Percentiles rank a stretch among this genome's conserved stretches.
These are phyloP conservation scores for Mallotus nudiflorus DNA, from an alignment of 345 rosid genomes.

Conservation along the genomic window DNA sequence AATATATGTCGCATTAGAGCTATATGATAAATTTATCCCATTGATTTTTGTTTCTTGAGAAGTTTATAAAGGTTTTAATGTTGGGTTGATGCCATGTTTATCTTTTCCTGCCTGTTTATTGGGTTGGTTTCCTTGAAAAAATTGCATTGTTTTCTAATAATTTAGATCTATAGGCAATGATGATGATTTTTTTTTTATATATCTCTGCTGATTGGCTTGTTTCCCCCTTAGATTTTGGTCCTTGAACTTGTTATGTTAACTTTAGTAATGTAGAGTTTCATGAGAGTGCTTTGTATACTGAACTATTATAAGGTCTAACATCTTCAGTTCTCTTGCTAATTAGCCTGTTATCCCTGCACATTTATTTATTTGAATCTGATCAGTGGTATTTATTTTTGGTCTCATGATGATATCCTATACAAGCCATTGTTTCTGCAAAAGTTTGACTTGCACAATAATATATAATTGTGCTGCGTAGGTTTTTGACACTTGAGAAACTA, in stretches of 20 bases:
- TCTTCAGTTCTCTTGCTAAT: not conserved
- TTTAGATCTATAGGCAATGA: not conserved
- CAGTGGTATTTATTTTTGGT: not conserved
- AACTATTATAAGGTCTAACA: not conserved
- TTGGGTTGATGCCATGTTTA: not conserved
- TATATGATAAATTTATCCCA: not conserved
- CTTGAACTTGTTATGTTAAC: not conserved
- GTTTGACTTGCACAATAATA: not conserved
- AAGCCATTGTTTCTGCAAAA: not conserved
- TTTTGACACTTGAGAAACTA: too few species aligned
- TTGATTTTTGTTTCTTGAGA: not conserved
- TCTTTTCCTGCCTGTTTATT: not conserved
- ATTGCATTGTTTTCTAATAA: not conserved
- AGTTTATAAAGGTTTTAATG: not conserved
- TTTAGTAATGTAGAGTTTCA: too few species aligned
- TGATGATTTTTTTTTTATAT: not conserved
- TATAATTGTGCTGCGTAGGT: not conserved
- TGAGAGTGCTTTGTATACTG: too few species aligned
- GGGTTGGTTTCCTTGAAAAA: not conserved
- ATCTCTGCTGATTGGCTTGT: not conserved
- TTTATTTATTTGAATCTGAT: not conserved
- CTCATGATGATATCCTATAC: not conserved
- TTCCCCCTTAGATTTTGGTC: not conserved
- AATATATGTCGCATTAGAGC: too few species aligned
- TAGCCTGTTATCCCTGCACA: not conserved